Evolutionary conservation across 805 yeast species (phyloP).

Genomic region (Nadsonia fulvescens): DNA sequence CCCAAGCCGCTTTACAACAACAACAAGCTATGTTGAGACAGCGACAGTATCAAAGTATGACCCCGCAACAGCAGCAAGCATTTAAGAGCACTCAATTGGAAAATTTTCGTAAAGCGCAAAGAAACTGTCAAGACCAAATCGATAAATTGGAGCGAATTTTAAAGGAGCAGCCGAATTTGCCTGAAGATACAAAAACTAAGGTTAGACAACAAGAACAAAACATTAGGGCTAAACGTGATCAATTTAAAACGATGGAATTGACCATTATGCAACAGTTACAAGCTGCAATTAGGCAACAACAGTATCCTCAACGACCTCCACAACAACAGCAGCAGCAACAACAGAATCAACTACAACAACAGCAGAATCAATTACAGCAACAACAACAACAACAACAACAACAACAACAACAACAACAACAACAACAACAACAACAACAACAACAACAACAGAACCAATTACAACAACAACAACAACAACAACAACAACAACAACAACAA

Average conservation of each 20-base stretch:
- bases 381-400: constrained; percentile 1
- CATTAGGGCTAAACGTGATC: constrained; percentile 10
- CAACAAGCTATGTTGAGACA: constrained; percentile 5
- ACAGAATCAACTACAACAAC: constrained; percentile 7
- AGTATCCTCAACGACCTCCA: background rate
- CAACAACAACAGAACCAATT: constrained; percentile 5
- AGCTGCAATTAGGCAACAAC: constrained; percentile 5
- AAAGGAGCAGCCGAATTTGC: constrained; percentile 9
- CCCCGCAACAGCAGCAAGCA: constrained; percentile 11
- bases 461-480: constrained; percentile 2
- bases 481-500: constrained; percentile 1
- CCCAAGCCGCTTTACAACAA: constrained; percentile 4
- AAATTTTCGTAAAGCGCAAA: constrained; percentile 9
- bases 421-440: constrained; percentile 2
- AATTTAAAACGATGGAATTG: constrained; percentile 9
- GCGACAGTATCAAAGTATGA: constrained; percentile 7
- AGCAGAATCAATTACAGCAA: constrained; percentile 7
- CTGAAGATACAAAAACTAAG: constrained; percentile 7
- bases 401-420: constrained; percentile 2
- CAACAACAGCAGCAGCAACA: constrained; percentile 7
- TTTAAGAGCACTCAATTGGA: constrained; percentile 9
- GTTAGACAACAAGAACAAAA: constrained; percentile 11
- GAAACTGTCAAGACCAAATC: constrained; percentile 8
- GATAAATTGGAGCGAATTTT: constrained; percentile 8
- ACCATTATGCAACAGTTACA: constrained; percentile 11